These are phyloP conservation scores for Lentinus brumalis DNA, from an alignment of 768 basidiomycete species.

Conservation along the genomic window DNA sequence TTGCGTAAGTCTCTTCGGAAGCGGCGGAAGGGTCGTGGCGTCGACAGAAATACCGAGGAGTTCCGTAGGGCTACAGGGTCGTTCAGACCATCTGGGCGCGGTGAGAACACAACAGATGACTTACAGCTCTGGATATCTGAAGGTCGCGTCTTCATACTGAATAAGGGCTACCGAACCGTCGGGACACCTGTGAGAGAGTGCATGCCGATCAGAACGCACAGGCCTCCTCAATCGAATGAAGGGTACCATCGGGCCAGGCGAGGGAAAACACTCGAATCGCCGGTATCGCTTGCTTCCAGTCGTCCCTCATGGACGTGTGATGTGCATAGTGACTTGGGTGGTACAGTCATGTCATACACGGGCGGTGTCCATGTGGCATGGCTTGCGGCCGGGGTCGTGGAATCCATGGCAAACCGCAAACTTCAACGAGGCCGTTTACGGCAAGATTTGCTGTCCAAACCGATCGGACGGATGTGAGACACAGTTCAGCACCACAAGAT, in stretches of 20 bases:
- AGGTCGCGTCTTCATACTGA: conserved; percentile 69
- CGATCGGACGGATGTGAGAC: too few relatives aligned
- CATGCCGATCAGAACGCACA: neutral
- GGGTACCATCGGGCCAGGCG: conserved; percentile 57
- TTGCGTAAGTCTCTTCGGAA: conserved; percentile 42
- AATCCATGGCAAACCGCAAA: neutral
- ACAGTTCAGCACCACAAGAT: too few relatives aligned
- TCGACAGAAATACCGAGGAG: conserved; percentile 7
- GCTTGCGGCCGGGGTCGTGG: neutral
- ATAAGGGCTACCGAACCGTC: conserved; percentile 72
- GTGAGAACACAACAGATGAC: conserved; percentile 23
- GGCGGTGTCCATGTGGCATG: conserved; percentile 12
- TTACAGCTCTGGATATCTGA: conserved; percentile 58
- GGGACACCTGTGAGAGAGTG: conserved; percentile 54
- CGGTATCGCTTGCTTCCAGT: neutral
- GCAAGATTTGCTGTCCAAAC: too few relatives aligned
- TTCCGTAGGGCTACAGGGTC: conserved; percentile 4
- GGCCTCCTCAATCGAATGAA: neutral
- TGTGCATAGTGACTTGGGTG: conserved; percentile 2
- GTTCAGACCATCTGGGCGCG: conserved; percentile 4
- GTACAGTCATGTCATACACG: conserved; percentile 3
- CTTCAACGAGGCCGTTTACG: neutral
- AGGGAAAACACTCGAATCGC: conserved; percentile 39
- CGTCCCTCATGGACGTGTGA: neutral
- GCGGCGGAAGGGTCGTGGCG: neutral